These are phyloP conservation scores for Penicillium maclennaniae DNA, from an alignment of 495 filamentous ascomycete genomes.

Conservation along the genomic window DNA sequence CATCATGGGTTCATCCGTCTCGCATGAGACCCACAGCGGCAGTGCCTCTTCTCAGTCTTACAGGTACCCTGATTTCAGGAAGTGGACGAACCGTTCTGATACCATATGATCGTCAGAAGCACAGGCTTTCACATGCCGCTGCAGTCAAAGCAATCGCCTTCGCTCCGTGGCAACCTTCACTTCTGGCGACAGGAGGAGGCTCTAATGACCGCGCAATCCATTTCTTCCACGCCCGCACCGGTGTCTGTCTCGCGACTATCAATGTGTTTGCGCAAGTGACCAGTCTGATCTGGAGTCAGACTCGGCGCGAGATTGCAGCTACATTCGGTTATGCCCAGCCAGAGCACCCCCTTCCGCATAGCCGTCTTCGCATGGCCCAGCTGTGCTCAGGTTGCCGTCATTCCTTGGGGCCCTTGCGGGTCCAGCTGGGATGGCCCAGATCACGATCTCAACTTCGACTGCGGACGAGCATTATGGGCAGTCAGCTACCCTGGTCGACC, in stretches of 20 bases:
- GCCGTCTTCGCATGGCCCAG: slow-evolving; percentile 96
- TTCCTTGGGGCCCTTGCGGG: slow-evolving; percentile 84
- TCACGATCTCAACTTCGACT: slow-evolving; percentile 22
- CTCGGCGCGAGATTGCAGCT: slow-evolving; percentile 80
- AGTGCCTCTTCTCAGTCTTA: slow-evolving; percentile 24
- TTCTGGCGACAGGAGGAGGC: slow-evolving; percentile 89
- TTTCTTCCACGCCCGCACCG: slow-evolving; percentile 86
- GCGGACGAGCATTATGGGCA: slow-evolving; percentile 45
- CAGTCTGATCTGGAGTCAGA: slow-evolving; percentile 84
- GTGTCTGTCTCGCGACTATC: slow-evolving; percentile 83
- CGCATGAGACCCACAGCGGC: slow-evolving; percentile 14
- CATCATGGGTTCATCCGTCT: slow-evolving; percentile 27
- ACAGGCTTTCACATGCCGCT: slow-evolving; percentile 74
- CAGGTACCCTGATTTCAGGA: slow-evolving; percentile 30
- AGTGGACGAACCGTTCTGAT: slow-evolving; percentile 27
- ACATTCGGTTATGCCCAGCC: slow-evolving; percentile 96
- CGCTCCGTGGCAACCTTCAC: slow-evolving; percentile 86
- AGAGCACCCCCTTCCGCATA: slow-evolving; percentile 83
- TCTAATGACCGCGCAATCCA: slow-evolving; percentile 93
- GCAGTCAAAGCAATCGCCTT: slow-evolving; percentile 97
- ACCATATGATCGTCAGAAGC: slow-evolving; percentile 56
- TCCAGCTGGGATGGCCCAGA: slow-evolving; percentile 64
- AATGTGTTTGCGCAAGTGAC: slow-evolving; percentile 93
- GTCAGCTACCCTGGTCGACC: slow-evolving; percentile 45
- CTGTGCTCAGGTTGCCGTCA: slow-evolving; percentile 80